A percentile compares a stretch with the other conserved stretches of the same genome.
Evolutionary conservation across 345 rosid genomes (phyloP).

Genomic region (Abelmoschus esculentus): DNA sequence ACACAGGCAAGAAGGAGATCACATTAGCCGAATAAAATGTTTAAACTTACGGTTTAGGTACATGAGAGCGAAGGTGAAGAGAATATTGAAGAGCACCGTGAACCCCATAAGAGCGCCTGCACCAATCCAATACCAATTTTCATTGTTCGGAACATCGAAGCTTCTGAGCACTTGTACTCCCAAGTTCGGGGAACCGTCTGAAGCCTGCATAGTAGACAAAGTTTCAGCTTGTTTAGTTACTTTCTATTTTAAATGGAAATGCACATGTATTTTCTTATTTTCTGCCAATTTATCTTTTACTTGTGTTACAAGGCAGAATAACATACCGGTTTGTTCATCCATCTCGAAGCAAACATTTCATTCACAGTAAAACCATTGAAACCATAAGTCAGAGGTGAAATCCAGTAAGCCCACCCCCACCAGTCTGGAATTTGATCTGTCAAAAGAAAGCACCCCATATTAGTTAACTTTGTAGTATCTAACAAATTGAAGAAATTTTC

Average conservation of each 20-base stretch:
- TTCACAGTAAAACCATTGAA: conserved; percentile 62
- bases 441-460: not conserved
- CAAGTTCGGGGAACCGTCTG: conserved; percentile 21
- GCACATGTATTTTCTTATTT: not conserved
- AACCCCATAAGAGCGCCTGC: conserved; percentile 42
- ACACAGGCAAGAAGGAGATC: not conserved
- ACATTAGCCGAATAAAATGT: not conserved
- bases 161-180: conserved; percentile 34
- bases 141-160: conserved; percentile 27
- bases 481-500: not conserved
- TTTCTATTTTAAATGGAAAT: not conserved
- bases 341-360: conserved; percentile 72
- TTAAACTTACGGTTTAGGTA: conserved; percentile 46
- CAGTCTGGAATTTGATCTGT: conserved; percentile 67
- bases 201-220: conserved; percentile 19
- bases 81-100: conserved; percentile 43
- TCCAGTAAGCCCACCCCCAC: conserved; percentile 94
- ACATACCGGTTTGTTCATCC: conserved; percentile 62
- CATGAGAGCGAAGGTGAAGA: conserved; percentile 43
- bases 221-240: not conserved
- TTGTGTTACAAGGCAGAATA: not conserved
- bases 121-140: conserved; percentile 66
- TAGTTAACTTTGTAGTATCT: not conserved
- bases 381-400: conserved; percentile 74
- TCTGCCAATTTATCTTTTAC: not conserved